Conservation (phyloP, 1,284 basidiomycete species). For the Microbotryomycetes sp. region DNA sequence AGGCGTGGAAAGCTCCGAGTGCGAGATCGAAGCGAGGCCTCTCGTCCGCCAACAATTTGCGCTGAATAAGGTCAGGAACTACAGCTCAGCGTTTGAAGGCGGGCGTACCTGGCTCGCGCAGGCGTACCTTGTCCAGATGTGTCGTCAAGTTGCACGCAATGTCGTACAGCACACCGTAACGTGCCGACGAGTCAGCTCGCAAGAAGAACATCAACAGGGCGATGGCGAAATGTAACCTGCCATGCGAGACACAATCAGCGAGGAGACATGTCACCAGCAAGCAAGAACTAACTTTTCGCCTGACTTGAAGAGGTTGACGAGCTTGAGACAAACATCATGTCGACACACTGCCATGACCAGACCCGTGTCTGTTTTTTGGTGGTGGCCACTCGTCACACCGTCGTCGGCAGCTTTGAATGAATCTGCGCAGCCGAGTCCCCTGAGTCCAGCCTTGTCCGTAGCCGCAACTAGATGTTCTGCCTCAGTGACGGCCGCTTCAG, state of each 20-base stretch:
- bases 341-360: background rate
- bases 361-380: background rate
- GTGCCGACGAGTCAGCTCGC: background rate
- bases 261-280: background rate
- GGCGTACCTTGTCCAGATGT: background rate
- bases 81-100: too few relatives aligned
- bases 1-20: background rate
- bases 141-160: background rate
- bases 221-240: background rate
- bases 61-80: too few relatives aligned
- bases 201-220: background rate
- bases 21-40: background rate
- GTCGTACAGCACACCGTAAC: background rate
- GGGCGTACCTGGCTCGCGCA: too few relatives aligned
- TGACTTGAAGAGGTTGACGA: background rate
- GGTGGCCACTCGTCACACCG: too few relatives aligned
- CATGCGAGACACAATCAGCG: background rate
- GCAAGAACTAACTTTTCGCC: background rate
- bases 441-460: background rate
- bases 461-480: background rate
- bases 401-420: background rate
- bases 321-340: background rate
- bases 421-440: background rate
- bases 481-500: background rate
- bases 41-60: background rate